phyloP scores from a whole-genome alignment of 2,329 filamentous ascomycete genomes.

The Alternaria consortialis region DNA sequence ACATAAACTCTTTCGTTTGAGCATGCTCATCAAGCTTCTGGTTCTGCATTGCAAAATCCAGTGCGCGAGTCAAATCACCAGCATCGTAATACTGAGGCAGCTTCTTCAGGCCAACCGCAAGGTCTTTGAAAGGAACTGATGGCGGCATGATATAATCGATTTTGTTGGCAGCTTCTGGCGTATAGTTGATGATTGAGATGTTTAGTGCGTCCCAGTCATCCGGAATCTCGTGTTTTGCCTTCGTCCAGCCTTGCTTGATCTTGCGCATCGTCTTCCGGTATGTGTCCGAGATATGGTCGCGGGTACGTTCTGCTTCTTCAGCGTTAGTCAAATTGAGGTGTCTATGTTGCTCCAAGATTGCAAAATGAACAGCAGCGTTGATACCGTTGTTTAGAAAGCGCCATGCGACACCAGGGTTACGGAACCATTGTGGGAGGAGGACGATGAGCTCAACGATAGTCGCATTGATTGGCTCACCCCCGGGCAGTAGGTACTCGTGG shows the following conservation, averaged over 20 bases:
- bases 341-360: conserved; percentile 26
- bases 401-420: conserved; percentile 10
- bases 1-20: conserved; percentile 16
- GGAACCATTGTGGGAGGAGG: conserved; percentile 30
- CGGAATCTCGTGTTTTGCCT: conserved; percentile 12
- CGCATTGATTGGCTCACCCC: conserved; percentile 19
- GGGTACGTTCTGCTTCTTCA: conserved; percentile 12
- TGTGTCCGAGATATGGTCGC: conserved; percentile 20
- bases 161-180: conserved; percentile 10
- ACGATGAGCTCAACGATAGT: conserved; percentile 29
- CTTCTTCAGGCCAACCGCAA: conserved; percentile 30
- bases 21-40: conserved; percentile 6
- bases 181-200: conserved; percentile 14
- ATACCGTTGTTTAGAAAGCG: conserved; percentile 31
- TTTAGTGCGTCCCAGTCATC: conserved; percentile 12
- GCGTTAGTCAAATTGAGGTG: conserved; percentile 8
- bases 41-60: conserved; percentile 26
- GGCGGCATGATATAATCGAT: conserved; percentile 1
- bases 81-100: conserved; percentile 30
- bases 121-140: conserved; percentile 27
- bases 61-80: conserved; percentile 37
- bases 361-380: conserved; percentile 20
- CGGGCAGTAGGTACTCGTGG: conserved; percentile 19
- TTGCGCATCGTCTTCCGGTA: conserved; percentile 32
- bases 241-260: conserved; percentile 14